Evolutionary conservation across 495 filamentous ascomycete genomes (phyloP).

Genomic region (Acidomyces sp.): DNA sequence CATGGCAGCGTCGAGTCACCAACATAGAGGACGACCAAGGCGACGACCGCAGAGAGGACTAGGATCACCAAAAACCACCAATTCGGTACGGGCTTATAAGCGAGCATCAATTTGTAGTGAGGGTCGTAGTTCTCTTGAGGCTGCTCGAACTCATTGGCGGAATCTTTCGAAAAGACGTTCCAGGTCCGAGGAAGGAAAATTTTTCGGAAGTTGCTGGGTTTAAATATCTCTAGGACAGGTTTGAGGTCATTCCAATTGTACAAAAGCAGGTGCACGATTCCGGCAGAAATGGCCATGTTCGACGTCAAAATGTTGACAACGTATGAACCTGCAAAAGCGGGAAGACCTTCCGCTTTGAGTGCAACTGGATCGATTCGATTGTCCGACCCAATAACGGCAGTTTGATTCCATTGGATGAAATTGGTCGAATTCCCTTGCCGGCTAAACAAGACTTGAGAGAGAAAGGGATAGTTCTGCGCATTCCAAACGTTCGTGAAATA

Average conservation of each 20-base stretch:
- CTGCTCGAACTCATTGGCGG: conserved; percentile 27
- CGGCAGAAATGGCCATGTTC: conserved; percentile 33
- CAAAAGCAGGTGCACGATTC: conserved; percentile 29
- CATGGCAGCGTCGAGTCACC: conserved; percentile 36
- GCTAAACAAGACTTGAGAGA: conserved; percentile 8
- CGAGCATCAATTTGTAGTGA: conserved; percentile 34
- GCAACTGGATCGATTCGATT: neutral
- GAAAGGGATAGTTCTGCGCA: conserved; percentile 6
- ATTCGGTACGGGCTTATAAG: conserved; percentile 39
- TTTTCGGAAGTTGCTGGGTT: conserved; percentile 14
- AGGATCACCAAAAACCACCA: conserved; percentile 42
- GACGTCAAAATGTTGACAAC: conserved; percentile 31
- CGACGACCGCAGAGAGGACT: conserved; percentile 35
- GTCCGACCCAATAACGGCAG: neutral
- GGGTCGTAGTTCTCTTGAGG: conserved; percentile 27
- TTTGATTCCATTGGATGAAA: conserved; percentile 7
- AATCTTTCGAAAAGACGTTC: neutral
- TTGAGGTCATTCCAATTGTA: conserved; percentile 29
- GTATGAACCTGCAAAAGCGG: conserved; percentile 34
- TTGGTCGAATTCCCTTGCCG: neutral
- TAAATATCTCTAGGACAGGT: conserved; percentile 17
- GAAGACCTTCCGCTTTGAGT: conserved; percentile 14
- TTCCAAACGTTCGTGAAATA: conserved; percentile 39
- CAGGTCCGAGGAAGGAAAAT: no score
- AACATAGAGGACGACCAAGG: conserved; percentile 35